These are phyloP conservation scores for Zychaea mexicana DNA, from an alignment of 371 early-diverging fungal genomes.

Conservation along the genomic window DNA sequence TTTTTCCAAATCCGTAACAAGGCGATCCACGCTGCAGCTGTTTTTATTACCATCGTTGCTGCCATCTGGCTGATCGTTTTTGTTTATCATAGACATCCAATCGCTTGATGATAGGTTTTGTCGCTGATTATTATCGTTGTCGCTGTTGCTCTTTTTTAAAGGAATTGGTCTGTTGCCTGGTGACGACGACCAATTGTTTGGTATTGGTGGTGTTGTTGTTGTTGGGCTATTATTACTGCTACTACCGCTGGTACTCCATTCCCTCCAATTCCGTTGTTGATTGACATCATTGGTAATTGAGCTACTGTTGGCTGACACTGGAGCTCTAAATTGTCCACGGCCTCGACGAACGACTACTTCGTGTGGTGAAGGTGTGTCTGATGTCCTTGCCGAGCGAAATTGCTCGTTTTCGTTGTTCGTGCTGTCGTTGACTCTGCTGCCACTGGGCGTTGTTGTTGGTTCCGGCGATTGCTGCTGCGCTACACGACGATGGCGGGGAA, in stretches of 20 bases:
- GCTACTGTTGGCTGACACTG: conserved; percentile 5
- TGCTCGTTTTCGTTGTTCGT: background rate
- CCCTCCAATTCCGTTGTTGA: background rate
- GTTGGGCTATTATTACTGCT: background rate
- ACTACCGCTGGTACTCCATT: conserved; percentile 3
- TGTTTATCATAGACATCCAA: background rate
- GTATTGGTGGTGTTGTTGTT: background rate
- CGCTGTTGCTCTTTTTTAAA: background rate
- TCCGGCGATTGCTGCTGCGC: background rate
- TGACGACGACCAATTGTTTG: background rate
- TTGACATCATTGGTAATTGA: background rate
- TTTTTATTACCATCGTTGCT: no score
- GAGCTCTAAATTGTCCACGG: conserved; percentile 37
- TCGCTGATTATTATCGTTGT: background rate
- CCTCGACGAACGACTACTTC: conserved; percentile 21
- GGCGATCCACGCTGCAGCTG: no score
- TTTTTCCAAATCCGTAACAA: no score
- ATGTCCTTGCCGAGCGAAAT: background rate
- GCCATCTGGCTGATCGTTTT: no score
- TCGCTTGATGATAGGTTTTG: background rate
- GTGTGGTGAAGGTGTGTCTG: conserved; percentile 3
- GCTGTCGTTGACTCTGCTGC: background rate
- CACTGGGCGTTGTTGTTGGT: background rate
- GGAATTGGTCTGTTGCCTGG: background rate
- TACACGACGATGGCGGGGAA: conserved; percentile 28